Conservation (phyloP, 1,284 basidiomycete species). For the Termitomyces sp. region DNA sequence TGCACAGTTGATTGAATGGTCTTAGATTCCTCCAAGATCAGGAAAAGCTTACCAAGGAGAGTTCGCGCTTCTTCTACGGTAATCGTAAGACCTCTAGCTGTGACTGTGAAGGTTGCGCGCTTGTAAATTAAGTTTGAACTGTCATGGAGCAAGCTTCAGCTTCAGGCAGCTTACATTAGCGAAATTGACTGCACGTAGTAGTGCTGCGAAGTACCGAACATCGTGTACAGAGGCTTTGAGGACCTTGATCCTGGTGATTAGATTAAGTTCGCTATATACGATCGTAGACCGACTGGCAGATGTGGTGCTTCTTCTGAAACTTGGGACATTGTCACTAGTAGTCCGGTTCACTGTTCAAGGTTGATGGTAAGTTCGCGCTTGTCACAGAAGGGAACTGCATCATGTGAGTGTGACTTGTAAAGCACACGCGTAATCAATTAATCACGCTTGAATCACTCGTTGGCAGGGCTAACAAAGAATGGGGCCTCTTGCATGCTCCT, state of each 20-base stretch:
- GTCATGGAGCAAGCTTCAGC: neutral
- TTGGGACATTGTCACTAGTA: neutral
- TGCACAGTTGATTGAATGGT: conserved; percentile 24
- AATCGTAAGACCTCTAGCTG: conserved; percentile 69
- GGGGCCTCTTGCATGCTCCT: neutral
- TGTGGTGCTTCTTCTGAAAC: neutral
- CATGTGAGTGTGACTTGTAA: neutral
- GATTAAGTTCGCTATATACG: neutral
- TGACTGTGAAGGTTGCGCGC: conserved; percentile 77
- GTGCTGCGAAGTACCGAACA: conserved; percentile 67
- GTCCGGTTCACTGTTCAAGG: no score
- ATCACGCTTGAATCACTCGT: no score
- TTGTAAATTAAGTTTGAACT: conserved; percentile 25
- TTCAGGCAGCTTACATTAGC: conserved; percentile 48
- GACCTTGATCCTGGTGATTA: conserved; percentile 39
- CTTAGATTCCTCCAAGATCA: neutral
- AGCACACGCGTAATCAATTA: no score
- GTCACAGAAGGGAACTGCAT: neutral
- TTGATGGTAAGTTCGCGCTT: neutral
- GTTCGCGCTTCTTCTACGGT: conserved; percentile 84
- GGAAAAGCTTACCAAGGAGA: conserved; percentile 54
- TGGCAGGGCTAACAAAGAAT: no score
- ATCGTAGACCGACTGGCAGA: neutral
- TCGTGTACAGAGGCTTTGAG: conserved; percentile 74
- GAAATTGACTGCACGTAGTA: conserved; percentile 78